phyloP scores from a whole-genome alignment of 257 asterid species.

The Gentiana macrophylla region DNA sequence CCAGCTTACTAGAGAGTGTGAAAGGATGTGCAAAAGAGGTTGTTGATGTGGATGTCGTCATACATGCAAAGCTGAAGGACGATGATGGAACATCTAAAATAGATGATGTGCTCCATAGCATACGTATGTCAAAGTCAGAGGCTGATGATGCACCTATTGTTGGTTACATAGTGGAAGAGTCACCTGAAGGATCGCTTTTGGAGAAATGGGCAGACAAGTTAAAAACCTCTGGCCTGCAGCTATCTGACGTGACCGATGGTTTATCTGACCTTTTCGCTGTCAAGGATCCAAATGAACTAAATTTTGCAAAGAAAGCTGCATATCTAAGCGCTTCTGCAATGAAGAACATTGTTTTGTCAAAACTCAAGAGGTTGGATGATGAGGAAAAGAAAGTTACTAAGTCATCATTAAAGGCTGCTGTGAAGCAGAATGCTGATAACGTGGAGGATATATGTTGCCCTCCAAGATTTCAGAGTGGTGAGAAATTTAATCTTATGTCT shows the following conservation, averaged over 20 bases:
- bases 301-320: conserved; percentile 53
- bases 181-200: conserved; percentile 52
- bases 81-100: conserved; percentile 40
- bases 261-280: conserved; percentile 49
- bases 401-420: conserved; percentile 51
- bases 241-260: conserved; percentile 49
- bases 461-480: conserved; percentile 80
- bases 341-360: conserved; percentile 59
- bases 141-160: conserved; percentile 18
- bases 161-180: conserved; percentile 50
- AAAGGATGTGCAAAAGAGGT: conserved; percentile 39
- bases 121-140: conserved; percentile 25
- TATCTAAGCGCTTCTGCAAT: conserved; percentile 47
- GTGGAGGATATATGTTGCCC: conserved; percentile 77
- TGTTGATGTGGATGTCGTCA: conserved; percentile 31
- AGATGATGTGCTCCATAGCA: conserved; percentile 29
- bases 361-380: conserved; percentile 47
- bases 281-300: conserved; percentile 45
- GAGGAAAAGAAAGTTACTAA: conserved; percentile 68
- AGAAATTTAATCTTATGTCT: conserved; percentile 56
- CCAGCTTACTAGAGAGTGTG: conserved; percentile 38
- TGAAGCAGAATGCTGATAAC: conserved; percentile 62
- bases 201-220: conserved; percentile 52
- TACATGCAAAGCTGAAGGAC: conserved; percentile 43
- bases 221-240: conserved; percentile 31